Evolutionary conservation across 371 early-diverging fungal genomes (phyloP).

Genomic region (Syncephalastrum sp.): DNA sequence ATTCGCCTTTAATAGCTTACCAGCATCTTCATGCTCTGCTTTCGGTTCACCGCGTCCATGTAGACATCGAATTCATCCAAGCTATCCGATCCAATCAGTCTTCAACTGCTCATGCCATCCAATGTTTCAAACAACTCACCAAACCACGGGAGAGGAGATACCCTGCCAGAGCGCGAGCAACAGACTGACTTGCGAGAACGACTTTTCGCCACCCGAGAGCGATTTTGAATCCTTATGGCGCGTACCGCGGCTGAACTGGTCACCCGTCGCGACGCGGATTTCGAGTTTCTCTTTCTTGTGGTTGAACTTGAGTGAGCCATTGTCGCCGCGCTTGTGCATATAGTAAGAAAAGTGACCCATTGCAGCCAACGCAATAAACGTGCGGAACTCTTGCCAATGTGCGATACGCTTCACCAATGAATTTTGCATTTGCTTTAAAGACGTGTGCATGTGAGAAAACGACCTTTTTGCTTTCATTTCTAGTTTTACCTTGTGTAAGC

Average conservation of each 20-base stretch:
- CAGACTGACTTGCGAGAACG: slow-evolving; percentile 97
- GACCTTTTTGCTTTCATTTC: not conserved
- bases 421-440: slow-evolving; percentile 46
- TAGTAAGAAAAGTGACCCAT: slow-evolving; percentile 69
- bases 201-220: slow-evolving; percentile 99
- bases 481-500: slow-evolving; percentile 44
- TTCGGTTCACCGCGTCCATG: slow-evolving; percentile 98
- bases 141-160: slow-evolving; percentile 92
- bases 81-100: slow-evolving; percentile 22
- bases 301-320: slow-evolving; percentile 82
- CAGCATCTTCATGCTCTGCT: slow-evolving; percentile 86
- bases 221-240: slow-evolving; percentile 85
- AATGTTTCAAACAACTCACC: slow-evolving; percentile 44
- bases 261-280: slow-evolving; percentile 56
- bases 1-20: slow-evolving; percentile 19
- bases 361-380: slow-evolving; percentile 74
- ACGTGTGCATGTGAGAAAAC: not conserved
- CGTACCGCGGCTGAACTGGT: slow-evolving; percentile 40
- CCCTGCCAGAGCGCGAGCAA: slow-evolving; percentile 96
- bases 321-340: slow-evolving; percentile 84
- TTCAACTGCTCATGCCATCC: not conserved
- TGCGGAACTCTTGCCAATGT: slow-evolving; percentile 68
- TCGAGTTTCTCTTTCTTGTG: slow-evolving; percentile 72
- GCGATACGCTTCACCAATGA: slow-evolving; percentile 60
- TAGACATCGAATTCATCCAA: slow-evolving; percentile 99